These are phyloP conservation scores for Termitomyces sp. DNA, from an alignment of 768 basidiomycete genomes.

Conservation along the genomic window DNA sequence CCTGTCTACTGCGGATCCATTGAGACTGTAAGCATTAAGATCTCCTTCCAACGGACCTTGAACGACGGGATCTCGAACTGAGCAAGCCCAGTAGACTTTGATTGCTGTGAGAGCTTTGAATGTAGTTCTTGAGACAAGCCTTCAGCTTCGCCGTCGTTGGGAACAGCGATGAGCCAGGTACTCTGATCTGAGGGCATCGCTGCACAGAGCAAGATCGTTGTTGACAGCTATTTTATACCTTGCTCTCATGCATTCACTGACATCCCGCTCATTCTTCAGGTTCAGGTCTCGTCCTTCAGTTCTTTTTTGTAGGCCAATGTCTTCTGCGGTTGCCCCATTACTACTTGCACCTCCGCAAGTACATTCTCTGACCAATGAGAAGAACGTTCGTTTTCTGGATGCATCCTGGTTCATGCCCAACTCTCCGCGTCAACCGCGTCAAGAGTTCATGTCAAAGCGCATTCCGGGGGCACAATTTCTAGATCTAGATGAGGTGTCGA, in stretches of 20 bases:
- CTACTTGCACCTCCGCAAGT: conserved; percentile 49
- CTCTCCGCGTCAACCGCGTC: conserved; percentile 58
- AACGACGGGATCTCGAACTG: conserved; percentile 78
- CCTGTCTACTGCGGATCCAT: conserved; percentile 59
- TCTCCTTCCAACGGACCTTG: conserved; percentile 56
- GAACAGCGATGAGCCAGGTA: conserved; percentile 88
- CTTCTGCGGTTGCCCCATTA: conserved; percentile 37
- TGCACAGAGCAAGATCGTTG: conserved; percentile 14
- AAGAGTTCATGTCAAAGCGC: conserved; percentile 63
- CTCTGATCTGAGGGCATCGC: conserved; percentile 93
- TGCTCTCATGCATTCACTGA: conserved; percentile 1
- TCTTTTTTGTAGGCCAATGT: conserved; percentile 26
- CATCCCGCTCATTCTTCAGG: neutral
- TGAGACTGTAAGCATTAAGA: conserved; percentile 3
- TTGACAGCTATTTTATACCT: conserved; percentile 16
- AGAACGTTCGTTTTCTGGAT: conserved; percentile 53
- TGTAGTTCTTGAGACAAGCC: conserved; percentile 62
- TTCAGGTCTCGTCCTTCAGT: conserved; percentile 4
- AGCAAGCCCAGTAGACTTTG: conserved; percentile 52
- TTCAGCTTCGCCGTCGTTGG: conserved; percentile 81
- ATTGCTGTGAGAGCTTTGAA: conserved; percentile 55
- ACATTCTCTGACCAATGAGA: conserved; percentile 25
- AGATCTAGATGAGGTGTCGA: conserved; percentile 77
- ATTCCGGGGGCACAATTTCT: conserved; percentile 72
- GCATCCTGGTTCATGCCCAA: conserved; percentile 95